Percentiles rank a stretch among this genome's conserved stretches.
Evolutionary conservation across 2,329 filamentous ascomycete species (phyloP).

Genomic region (Mycosphaerella arachidis): DNA sequence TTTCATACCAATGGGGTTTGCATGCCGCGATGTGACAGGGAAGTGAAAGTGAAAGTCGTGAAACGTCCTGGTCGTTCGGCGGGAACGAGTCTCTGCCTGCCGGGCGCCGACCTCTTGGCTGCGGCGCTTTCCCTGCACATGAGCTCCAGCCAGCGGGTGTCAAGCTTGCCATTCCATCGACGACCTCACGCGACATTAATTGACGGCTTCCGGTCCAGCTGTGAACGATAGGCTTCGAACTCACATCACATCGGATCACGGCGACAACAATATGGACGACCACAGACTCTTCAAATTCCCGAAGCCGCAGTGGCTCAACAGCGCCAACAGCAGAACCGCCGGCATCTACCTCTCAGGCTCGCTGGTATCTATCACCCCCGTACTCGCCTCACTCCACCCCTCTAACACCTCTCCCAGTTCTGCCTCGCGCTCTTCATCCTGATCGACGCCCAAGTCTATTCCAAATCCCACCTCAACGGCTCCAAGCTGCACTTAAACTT

Average conservation of each 20-base stretch:
- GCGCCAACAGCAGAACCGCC: conserved; percentile 57
- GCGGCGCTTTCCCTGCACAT: background rate
- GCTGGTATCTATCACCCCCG: conserved; percentile 45
- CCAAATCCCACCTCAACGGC: conserved; percentile 57
- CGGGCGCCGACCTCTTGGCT: background rate
- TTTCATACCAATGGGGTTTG: background rate
- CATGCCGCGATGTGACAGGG: background rate
- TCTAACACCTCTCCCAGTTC: conserved; percentile 47
- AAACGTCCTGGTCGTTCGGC: background rate
- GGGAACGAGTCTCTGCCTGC: background rate
- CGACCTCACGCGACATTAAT: conserved; percentile 4
- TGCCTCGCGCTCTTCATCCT: conserved; percentile 66
- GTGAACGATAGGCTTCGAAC: no score
- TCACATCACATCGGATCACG: conserved; percentile 1
- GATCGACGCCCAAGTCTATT: conserved; percentile 62
- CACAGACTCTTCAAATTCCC: conserved; percentile 62
- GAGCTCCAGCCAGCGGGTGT: background rate
- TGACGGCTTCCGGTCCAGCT: no score
- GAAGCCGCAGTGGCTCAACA: conserved; percentile 64
- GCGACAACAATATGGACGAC: conserved; percentile 14
- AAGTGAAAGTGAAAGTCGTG: background rate
- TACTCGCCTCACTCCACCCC: background rate
- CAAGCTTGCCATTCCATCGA: background rate
- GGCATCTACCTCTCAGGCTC: conserved; percentile 65
- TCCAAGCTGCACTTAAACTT: conserved; percentile 60